These are phyloP conservation scores for Colletotrichum horii DNA, from an alignment of 2,329 filamentous ascomycete genomes.

Conservation along the genomic window DNA sequence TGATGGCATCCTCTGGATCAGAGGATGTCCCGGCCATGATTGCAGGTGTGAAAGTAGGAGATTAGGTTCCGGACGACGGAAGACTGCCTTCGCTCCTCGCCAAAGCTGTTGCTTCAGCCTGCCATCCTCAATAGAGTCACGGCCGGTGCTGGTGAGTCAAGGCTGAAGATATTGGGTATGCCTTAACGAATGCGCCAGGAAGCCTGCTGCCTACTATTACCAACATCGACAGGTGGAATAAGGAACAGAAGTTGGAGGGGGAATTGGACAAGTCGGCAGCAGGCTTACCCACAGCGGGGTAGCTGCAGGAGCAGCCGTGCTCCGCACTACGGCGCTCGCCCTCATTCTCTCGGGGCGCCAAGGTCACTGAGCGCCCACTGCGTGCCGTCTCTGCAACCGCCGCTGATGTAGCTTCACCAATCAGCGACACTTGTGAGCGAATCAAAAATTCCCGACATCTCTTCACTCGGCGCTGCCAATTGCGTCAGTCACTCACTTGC, in stretches of 20 bases:
- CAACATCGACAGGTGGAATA: background rate
- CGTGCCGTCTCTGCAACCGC: background rate
- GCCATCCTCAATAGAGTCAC: background rate
- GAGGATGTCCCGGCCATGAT: slow-evolving; percentile 30
- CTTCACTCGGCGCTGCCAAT: background rate
- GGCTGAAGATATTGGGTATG: background rate
- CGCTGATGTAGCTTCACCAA: background rate
- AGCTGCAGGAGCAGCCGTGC: background rate
- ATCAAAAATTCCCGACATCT: slow-evolving; percentile 6
- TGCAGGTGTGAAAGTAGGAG: background rate
- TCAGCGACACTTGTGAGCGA: background rate
- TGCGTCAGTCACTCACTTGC: background rate
- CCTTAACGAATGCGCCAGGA: background rate
- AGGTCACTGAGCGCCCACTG: background rate
- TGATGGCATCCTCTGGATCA: slow-evolving; percentile 45
- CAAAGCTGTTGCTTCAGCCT: background rate
- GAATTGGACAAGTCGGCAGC: background rate
- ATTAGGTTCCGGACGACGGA: background rate
- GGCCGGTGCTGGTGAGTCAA: background rate
- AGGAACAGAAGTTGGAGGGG: background rate
- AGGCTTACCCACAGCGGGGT: slow-evolving; percentile 6
- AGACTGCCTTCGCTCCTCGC: background rate
- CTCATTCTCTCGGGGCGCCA: background rate
- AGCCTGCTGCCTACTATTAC: background rate
- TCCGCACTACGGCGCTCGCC: background rate